Evolutionary conservation across 148 eudicot genomes (phyloP), one percentile per base, ranked within the genome.

Genomic region (Camellia japonica): DNA sequence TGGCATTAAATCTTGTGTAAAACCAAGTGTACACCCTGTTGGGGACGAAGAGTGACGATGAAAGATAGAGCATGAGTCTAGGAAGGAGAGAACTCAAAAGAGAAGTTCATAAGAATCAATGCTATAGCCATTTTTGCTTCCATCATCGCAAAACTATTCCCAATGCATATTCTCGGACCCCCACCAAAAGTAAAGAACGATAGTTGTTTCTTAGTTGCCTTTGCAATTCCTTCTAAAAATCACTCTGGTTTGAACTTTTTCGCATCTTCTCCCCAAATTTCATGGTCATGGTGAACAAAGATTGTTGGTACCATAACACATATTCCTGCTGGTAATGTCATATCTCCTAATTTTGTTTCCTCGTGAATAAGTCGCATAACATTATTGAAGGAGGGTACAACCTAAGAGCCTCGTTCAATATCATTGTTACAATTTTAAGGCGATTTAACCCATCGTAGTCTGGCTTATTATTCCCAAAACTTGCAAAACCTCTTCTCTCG

Each of bases 191-290:
- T 89, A 49, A 88, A 80, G 81, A 73, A 91, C 0, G 90, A 63
- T 15, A 62, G 69, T n/a, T 79, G 83, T 2, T 82, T 83, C 42
- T 61, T 87, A 0, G 87, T 68, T 14, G 91, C 95, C 14, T 84
- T 84, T 0, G 83, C 44, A 60, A 88, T 75, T 6, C 95, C 95
- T 65, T 83, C 85, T 0, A 89, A 83, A 71, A 91, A 91, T 19
- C 93, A 82, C 52, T 88, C 86, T 12, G 95, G 95, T 7, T 87
- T 88, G 80, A 91, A 90, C 70, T 90, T 91, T 0, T 46, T 54
- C 4, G 82, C 91, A 60, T 91, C 89, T 9, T 90, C 87, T 0
- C 93, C 94, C 94, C 94, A 91, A 19, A 87, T 49, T 72, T 79
- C 76, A 0, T 78, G 86, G 41, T 90, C 90, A 0, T 75, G 82